Percentiles rank a stretch among this genome's conserved stretches.
phyloP scores from a whole-genome alignment of 2,329 filamentous ascomycete genomes.

The Aspergillus fumigatus region DNA sequence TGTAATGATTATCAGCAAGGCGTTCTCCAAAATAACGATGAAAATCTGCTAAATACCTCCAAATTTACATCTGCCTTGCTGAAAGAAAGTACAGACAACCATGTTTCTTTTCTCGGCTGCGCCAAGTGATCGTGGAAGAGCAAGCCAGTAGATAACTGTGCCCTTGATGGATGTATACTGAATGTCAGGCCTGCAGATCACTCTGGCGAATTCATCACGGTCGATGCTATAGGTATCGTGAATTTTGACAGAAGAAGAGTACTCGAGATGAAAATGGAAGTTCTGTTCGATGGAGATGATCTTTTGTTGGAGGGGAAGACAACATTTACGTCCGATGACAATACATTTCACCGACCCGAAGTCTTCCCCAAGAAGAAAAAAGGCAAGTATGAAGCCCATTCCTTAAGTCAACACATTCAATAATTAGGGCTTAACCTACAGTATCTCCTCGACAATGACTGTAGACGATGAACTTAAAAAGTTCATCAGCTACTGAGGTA shows the following conservation, averaged over 20 bases:
- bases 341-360: constrained; percentile 10
- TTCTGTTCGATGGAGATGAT: neutral
- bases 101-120: constrained; percentile 19
- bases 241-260: neutral
- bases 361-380: neutral
- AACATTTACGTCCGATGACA: constrained; percentile 11
- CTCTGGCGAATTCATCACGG: neutral
- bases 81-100: constrained; percentile 60
- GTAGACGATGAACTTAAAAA: neutral
- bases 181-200: neutral
- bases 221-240: neutral
- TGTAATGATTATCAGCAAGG: constrained; percentile 27
- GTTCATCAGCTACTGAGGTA: neutral
- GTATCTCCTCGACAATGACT: neutral
- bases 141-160: neutral
- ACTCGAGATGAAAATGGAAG: neutral
- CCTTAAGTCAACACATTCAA: neutral
- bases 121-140: neutral
- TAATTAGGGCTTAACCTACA: neutral
- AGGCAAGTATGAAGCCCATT: neutral
- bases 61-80: constrained; percentile 61
- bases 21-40: neutral
- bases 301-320: neutral
- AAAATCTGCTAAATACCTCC: constrained; percentile 46
- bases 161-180: neutral